phyloP scores from a whole-genome alignment of 768 basidiomycete species.

The Cantharellus cinnabarinus region DNA sequence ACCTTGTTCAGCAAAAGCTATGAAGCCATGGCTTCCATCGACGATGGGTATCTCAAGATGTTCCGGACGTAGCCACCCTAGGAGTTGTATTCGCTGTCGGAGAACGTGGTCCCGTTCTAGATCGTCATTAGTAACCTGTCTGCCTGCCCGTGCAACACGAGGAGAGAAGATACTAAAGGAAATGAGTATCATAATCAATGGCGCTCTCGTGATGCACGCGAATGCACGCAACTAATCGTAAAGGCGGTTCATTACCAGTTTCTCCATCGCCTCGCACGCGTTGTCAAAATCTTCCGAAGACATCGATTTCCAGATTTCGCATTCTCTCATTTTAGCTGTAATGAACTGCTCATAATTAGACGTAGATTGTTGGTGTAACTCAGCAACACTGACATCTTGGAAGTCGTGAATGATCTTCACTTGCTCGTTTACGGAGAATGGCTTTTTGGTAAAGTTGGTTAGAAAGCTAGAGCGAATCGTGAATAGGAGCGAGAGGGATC shows the following conservation, averaged over 20 bases:
- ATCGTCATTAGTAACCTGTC: constrained; percentile 79
- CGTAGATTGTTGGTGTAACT: neutral
- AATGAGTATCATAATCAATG: neutral
- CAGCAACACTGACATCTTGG: constrained; percentile 37
- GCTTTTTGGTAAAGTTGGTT: constrained; percentile 79
- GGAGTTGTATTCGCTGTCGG: constrained; percentile 71
- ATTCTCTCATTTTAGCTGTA: constrained; percentile 61
- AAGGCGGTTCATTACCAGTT: constrained; percentile 93
- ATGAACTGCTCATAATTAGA: constrained; percentile 53
- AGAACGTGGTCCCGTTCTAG: constrained; percentile 89
- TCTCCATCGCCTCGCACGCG: constrained; percentile 97
- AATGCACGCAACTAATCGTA: constrained; percentile 55
- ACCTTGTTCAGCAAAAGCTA: constrained; percentile 84
- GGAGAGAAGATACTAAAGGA: constrained; percentile 77
- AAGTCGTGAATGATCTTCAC: constrained; percentile 93
- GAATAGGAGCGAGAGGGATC: neutral
- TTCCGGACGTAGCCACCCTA: constrained; percentile 72
- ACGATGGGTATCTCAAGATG: constrained; percentile 76
- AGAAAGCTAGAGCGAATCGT: constrained; percentile 43
- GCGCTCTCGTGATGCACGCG: constrained; percentile 16
- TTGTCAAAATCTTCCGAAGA: constrained; percentile 81
- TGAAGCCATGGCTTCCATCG: constrained; percentile 44
- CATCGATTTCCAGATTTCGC: constrained; percentile 63
- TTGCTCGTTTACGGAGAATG: constrained; percentile 83
- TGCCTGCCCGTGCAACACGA: constrained; percentile 40